A percentile compares a stretch with the other conserved stretches of the same genome.
phyloP scores from a whole-genome alignment of 352 stramenopile species.

The Blastocystis sp. region DNA sequence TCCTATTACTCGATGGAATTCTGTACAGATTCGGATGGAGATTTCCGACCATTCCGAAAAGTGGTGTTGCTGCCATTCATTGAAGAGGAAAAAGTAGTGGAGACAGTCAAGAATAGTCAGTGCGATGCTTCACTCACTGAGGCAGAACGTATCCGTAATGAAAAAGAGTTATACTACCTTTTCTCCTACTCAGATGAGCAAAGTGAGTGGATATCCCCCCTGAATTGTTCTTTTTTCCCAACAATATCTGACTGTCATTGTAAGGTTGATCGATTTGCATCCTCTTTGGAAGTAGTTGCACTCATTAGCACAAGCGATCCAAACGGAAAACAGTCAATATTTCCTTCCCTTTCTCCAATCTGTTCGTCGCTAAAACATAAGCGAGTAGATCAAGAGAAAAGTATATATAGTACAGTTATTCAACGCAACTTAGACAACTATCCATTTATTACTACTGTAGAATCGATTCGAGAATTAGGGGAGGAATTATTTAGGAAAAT shows the following conservation, averaged over 20 bases:
- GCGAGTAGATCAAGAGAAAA: background rate
- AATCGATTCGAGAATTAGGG: background rate
- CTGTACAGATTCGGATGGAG: slow-evolving; percentile 91
- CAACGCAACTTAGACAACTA: background rate
- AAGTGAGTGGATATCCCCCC: background rate
- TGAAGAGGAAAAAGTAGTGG: slow-evolving; percentile 84
- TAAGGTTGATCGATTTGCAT: background rate
- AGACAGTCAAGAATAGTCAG: slow-evolving; percentile 65
- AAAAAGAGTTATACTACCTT: slow-evolving; percentile 39
- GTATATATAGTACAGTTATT: background rate
- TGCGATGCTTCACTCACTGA: slow-evolving; percentile 62
- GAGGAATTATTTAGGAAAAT: background rate
- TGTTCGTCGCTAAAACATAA: background rate
- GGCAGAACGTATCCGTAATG: slow-evolving; percentile 62
- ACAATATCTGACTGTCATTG: background rate
- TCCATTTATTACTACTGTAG: background rate
- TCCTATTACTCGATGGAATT: slow-evolving; percentile 86
- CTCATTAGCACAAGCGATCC: background rate
- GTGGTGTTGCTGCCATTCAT: slow-evolving; percentile 98
- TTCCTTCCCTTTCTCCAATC: background rate
- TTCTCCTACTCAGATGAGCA: background rate
- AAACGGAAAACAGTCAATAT: background rate
- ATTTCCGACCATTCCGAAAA: slow-evolving; percentile 93
- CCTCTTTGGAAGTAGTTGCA: background rate
- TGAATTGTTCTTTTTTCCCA: background rate